Conservation (phyloP, 1,284 basidiomycete species). For the Trametes pubescens region DNA sequence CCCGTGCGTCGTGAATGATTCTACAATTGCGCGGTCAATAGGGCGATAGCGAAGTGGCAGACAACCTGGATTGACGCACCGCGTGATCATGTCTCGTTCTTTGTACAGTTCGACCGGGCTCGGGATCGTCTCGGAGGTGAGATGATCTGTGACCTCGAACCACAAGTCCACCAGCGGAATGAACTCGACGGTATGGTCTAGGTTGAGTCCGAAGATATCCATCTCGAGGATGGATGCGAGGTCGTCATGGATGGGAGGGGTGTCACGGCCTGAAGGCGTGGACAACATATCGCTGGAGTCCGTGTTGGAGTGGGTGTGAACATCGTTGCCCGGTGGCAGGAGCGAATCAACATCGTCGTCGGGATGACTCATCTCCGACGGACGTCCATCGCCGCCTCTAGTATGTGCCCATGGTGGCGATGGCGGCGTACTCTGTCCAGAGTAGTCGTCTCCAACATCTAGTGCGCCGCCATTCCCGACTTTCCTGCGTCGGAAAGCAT, state of each 20-base stretch:
- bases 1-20: conserved; percentile 6
- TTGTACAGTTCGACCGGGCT: background rate
- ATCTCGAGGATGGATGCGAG: background rate
- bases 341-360: background rate
- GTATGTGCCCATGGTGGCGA: background rate
- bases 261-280: background rate
- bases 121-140: conserved; percentile 1
- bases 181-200: conserved; percentile 1
- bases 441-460: background rate
- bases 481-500: background rate
- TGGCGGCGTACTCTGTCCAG: background rate
- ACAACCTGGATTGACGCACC: background rate
- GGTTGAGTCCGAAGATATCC: background rate
- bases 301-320: background rate
- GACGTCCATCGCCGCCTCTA: background rate
- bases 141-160: conserved; percentile 6
- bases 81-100: background rate
- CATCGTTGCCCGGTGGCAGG: background rate
- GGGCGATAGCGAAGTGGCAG: no score
- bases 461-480: background rate
- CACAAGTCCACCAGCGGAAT: conserved; percentile 12
- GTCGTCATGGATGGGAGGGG: background rate
- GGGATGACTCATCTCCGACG: no score
- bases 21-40: no score
- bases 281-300: background rate